Conservation (phyloP, 2,329 filamentous ascomycete species). For the Teratosphaeriaceae sp. region DNA sequence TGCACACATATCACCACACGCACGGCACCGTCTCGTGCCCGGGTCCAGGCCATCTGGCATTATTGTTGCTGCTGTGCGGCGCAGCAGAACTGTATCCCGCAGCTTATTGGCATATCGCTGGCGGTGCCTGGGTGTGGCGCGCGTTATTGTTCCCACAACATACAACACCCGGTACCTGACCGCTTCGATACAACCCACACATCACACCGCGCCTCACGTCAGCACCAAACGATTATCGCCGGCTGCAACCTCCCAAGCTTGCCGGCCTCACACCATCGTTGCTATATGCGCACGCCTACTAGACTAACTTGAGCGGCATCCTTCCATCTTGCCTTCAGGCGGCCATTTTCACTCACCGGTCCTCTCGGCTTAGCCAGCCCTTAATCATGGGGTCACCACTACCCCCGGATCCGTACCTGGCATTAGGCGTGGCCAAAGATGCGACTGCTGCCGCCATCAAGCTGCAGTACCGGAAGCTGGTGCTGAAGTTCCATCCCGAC, state of each 20-base stretch:
- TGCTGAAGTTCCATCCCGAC: conserved; percentile 73
- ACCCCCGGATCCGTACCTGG: conserved; percentile 72
- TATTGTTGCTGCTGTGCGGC: background rate
- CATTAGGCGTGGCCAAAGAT: conserved; percentile 64
- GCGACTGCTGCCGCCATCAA: conserved; percentile 79
- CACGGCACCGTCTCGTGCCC: too few relatives aligned
- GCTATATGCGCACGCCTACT: background rate
- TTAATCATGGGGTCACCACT: conserved; percentile 19
- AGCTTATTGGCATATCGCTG: background rate
- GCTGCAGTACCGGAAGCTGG: conserved; percentile 82
- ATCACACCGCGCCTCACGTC: background rate
- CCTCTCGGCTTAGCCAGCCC: background rate
- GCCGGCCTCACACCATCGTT: background rate
- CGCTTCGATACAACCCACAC: background rate
- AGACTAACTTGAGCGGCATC: background rate
- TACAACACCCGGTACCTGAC: background rate
- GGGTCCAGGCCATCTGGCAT: too few relatives aligned
- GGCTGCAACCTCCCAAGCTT: background rate
- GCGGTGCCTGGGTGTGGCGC: background rate
- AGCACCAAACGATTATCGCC: too few relatives aligned
- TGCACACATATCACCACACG: too few relatives aligned
- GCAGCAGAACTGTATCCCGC: background rate
- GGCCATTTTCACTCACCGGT: background rate
- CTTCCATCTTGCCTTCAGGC: background rate
- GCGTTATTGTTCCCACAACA: background rate